Percentiles rank a stretch among this genome's conserved stretches.
Conservation (phyloP, 2,329 filamentous ascomycete genomes). For the Hypoxylon sp. region DNA sequence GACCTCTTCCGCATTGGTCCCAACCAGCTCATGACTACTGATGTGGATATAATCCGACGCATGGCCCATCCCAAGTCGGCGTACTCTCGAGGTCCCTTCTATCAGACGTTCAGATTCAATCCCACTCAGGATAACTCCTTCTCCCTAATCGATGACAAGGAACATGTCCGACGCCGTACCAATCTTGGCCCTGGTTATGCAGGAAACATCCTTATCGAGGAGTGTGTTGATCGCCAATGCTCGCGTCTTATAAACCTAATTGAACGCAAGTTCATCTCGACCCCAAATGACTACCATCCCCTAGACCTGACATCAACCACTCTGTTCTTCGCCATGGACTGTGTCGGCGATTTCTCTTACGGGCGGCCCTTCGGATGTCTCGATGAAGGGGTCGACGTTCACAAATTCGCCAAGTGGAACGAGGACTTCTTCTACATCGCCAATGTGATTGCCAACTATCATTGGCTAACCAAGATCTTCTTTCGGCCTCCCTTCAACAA, state of each 20-base stretch:
- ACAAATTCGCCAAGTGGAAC: conserved; percentile 45
- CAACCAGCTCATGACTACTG: conserved; percentile 37
- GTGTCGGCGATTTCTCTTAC: conserved; percentile 54
- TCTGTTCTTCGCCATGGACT: conserved; percentile 55
- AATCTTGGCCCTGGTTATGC: conserved; percentile 28
- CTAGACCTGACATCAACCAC: conserved; percentile 52
- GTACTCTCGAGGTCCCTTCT: conserved; percentile 24
- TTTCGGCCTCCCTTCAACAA: conserved; percentile 29
- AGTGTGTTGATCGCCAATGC: conserved; percentile 28
- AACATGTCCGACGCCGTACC: conserved; percentile 32
- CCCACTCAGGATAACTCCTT: conserved; percentile 34
- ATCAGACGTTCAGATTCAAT: conserved; percentile 33
- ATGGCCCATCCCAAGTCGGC: conserved; percentile 31
- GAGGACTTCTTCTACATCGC: conserved; percentile 43
- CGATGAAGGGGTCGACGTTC: conserved; percentile 50
- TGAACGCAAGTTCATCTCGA: conserved; percentile 48
- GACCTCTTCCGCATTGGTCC: conserved; percentile 36
- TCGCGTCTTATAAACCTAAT: conserved; percentile 49
- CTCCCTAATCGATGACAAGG: conserved; percentile 31
- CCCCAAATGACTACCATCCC: conserved; percentile 29
- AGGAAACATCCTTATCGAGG: conserved; percentile 21
- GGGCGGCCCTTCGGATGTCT: conserved; percentile 54
- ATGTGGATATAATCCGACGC: conserved; percentile 31
- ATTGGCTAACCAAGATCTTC: conserved; percentile 38
- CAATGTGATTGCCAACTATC: conserved; percentile 38